Percentiles rank a stretch among this genome's conserved stretches.
phyloP scores from a whole-genome alignment of 495 filamentous ascomycete genomes.

The Penicillium flavigenum region DNA sequence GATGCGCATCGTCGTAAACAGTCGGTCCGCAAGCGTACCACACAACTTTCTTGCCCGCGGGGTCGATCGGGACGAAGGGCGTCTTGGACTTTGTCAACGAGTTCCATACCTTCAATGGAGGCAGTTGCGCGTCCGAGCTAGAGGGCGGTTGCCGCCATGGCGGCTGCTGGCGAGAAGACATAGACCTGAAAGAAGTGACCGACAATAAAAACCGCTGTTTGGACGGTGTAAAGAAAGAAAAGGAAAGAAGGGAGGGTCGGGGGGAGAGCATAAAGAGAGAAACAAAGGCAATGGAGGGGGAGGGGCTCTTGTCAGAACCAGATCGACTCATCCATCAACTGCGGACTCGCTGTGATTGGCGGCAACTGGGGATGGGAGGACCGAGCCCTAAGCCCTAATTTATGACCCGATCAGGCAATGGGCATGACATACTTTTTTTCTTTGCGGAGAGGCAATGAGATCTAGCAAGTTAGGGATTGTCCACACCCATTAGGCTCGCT shows the following conservation, averaged over 20 bases:
- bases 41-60: slow-evolving; percentile 62
- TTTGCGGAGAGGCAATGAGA: slow-evolving; percentile 16
- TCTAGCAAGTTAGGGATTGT: slow-evolving; percentile 4
- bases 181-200: slow-evolving; percentile 17
- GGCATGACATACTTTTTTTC: slow-evolving; percentile 25
- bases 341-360: slow-evolving; percentile 20
- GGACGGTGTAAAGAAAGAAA: slow-evolving; percentile 16
- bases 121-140: slow-evolving; percentile 35
- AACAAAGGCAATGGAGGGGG: slow-evolving; percentile 22
- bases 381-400: slow-evolving; percentile 42
- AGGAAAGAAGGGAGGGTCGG: slow-evolving; percentile 23
- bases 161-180: slow-evolving; percentile 48
- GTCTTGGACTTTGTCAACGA: slow-evolving; percentile 71
- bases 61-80: slow-evolving; percentile 72
- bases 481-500: not conserved
- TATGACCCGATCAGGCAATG: slow-evolving; percentile 20
- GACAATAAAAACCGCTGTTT: slow-evolving; percentile 19
- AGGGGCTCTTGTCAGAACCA: slow-evolving; percentile 24
- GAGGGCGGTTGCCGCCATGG: slow-evolving; percentile 47
- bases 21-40: slow-evolving; percentile 96
- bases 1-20: slow-evolving; percentile 86
- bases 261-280: slow-evolving; percentile 34
- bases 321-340: slow-evolving; percentile 19
- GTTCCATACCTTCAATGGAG: slow-evolving; percentile 60
- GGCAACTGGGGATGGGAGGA: slow-evolving; percentile 9